These are phyloP conservation scores for Termitomyces titanicus DNA, from an alignment of 768 basidiomycete species.

Conservation along the genomic window DNA sequence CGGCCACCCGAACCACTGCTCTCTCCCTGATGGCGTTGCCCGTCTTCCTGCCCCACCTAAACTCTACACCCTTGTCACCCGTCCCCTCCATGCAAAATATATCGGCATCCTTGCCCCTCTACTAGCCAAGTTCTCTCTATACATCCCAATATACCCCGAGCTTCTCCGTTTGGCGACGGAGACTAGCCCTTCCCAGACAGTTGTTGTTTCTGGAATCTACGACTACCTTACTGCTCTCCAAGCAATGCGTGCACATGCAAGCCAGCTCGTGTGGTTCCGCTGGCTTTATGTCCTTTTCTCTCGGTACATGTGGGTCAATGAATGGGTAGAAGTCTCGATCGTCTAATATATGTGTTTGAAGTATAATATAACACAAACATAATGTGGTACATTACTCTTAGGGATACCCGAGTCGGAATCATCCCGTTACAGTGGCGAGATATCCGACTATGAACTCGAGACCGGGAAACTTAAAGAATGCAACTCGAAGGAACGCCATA, in stretches of 20 bases:
- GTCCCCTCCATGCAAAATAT: conserved; percentile 59
- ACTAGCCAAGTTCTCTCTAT: conserved; percentile 44
- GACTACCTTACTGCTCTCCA: conserved; percentile 54
- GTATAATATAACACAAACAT: no score
- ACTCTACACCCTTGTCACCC: conserved; percentile 60
- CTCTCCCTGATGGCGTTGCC: conserved; percentile 56
- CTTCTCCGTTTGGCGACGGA: neutral
- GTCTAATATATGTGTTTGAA: no score
- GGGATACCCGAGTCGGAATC: no score
- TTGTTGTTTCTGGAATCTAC: conserved; percentile 54
- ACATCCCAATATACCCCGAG: neutral
- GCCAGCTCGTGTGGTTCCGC: conserved; percentile 87
- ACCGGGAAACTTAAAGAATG: no score
- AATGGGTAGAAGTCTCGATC: conserved; percentile 56
- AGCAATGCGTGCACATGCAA: conserved; percentile 71
- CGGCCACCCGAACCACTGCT: conserved; percentile 83
- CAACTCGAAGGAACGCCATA: no score
- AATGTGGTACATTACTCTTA: no score
- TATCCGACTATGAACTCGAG: no score
- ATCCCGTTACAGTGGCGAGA: no score
- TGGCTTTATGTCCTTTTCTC: conserved; percentile 80
- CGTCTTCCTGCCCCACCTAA: conserved; percentile 36
- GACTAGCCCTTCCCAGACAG: conserved; percentile 21
- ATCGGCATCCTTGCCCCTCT: conserved; percentile 48
- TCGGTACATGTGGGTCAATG: conserved; percentile 91